Evolutionary conservation across 2,329 filamentous ascomycete genomes (phyloP), one percentile per base, ranked within the genome.

Genomic region (Sodiomyces alkalinus): DNA sequence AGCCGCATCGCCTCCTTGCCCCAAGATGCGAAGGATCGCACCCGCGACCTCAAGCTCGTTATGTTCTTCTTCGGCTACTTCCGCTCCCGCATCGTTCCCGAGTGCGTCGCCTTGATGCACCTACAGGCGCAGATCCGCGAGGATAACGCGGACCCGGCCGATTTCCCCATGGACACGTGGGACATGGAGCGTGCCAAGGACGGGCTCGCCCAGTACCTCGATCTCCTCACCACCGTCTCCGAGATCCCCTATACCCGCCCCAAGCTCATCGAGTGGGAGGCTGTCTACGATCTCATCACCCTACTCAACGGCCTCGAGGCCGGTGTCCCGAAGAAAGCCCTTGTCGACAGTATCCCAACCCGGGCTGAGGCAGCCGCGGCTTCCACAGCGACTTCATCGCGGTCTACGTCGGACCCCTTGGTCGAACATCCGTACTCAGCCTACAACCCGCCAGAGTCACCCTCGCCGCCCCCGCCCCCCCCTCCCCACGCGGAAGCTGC

Each of bases 151-250:
- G 70, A 87, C 34, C 74, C 82, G 0, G 74, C 81, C 36, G 86
- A 94, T 44, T 96, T 94, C 43, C 87, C 87, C 0, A 74, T 94
- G 2, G 92, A 96, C 43, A 68, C 85, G 26, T 96, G 87, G 87
- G 87, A 96, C 44, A 92, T 96, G 79, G 87, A 96, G 49, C 74
- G 87, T 10, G 87, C 92, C 33, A 93, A 92, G 49, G 87, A 96
- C 45, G 87, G 87, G 1, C 72, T 96, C 1, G 83, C 86, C 28
- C 86, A 94, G 50, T 93, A 92, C 46, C 70, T 96, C 2, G 86
- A 94, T 42, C 92, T 96, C 48, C 79, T 94, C 30, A 83, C 80
- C 11, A 86, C 90, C 0, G 70, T 93, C 17, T 85, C 82, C 1
- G 86, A 93, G 45, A 79, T 87, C 42, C 67, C 76, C 23, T 77